Conservation (phyloP, 768 basidiomycete species). For the Podaxis sp. region DNA sequence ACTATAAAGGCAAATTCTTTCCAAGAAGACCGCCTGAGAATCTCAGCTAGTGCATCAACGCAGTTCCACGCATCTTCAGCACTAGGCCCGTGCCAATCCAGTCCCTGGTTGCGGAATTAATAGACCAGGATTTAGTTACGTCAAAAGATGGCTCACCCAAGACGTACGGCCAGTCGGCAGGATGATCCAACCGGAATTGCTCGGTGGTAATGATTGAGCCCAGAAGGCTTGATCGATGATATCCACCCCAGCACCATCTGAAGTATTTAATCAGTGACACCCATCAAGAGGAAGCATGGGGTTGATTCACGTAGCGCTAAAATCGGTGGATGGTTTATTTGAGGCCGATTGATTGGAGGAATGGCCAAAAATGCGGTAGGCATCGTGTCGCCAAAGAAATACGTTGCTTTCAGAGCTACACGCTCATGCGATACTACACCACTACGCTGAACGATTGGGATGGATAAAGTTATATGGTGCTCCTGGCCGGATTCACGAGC, state of each 20-base stretch:
- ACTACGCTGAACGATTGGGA: constrained; percentile 52
- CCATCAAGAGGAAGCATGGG: constrained; percentile 7
- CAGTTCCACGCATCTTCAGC: constrained; percentile 66
- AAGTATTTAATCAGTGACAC: background rate
- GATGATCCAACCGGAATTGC: constrained; percentile 69
- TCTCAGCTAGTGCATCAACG: constrained; percentile 52
- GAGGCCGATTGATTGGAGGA: constrained; percentile 43
- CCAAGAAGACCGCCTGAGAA: constrained; percentile 44
- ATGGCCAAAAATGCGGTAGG: constrained; percentile 60
- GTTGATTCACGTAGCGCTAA: constrained; percentile 59
- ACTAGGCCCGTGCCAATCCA: constrained; percentile 93
- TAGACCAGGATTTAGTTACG: background rate
- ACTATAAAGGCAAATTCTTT: constrained; percentile 36
- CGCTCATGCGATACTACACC: constrained; percentile 29
- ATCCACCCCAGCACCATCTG: constrained; percentile 89
- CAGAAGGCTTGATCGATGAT: constrained; percentile 56
- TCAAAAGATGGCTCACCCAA: constrained; percentile 52
- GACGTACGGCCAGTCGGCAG: constrained; percentile 82
- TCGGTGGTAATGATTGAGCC: constrained; percentile 59
- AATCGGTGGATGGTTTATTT: constrained; percentile 46
- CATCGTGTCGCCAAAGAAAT: constrained; percentile 53
- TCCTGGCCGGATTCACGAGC: constrained; percentile 21
- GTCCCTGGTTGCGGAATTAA: constrained; percentile 48
- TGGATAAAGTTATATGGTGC: constrained; percentile 29
- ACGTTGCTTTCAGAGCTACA: constrained; percentile 52